Evolutionary conservation across 2,329 filamentous ascomycete genomes (phyloP).

Genomic region (Fragosphaeria purpurea): DNA sequence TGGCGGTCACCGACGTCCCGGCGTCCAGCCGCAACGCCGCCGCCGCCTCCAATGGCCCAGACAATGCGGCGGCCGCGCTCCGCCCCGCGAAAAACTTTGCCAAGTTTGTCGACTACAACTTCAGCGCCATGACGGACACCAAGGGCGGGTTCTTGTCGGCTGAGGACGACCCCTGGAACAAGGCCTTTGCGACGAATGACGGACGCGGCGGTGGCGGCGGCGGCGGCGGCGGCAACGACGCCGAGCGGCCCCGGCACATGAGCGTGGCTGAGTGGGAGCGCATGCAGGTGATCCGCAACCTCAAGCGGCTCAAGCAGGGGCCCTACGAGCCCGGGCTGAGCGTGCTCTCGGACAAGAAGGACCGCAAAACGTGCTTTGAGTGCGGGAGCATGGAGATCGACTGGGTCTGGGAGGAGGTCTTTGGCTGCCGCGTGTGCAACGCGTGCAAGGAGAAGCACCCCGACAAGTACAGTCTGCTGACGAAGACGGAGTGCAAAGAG

Average conservation of each 20-base stretch:
- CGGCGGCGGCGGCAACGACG: conserved; percentile 26
- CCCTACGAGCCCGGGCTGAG: conserved; percentile 87
- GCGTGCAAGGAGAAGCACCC: conserved; percentile 81
- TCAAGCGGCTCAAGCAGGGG: conserved; percentile 65
- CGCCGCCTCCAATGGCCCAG: conserved; percentile 24
- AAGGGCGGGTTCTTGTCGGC: conserved; percentile 90
- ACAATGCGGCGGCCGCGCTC: conserved; percentile 32
- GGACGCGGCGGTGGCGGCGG: conserved; percentile 27
- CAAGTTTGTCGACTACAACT: conserved; percentile 95
- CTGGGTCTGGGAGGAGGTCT: conserved; percentile 86
- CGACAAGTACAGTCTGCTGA: conserved; percentile 89
- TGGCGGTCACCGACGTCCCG: conserved; percentile 42
- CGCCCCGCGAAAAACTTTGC: conserved; percentile 78
- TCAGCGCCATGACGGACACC: conserved; percentile 95
- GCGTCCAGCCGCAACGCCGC: conserved; percentile 58
- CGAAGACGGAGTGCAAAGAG: conserved; percentile 91
- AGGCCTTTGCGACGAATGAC: conserved; percentile 50
- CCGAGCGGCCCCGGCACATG: conserved; percentile 74
- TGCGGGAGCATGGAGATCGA: conserved; percentile 82
- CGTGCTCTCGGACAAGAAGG: conserved; percentile 52
- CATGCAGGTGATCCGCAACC: conserved; percentile 60
- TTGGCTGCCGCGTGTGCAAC: conserved; percentile 65
- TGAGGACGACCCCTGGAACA: conserved; percentile 86
- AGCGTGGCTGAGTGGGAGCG: conserved; percentile 86
- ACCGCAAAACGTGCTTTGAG: conserved; percentile 69